Base-by-base conservation (phyloP, 2,329 filamentous ascomycete genomes). In the Ophiocordyceps robertsii region DNA sequence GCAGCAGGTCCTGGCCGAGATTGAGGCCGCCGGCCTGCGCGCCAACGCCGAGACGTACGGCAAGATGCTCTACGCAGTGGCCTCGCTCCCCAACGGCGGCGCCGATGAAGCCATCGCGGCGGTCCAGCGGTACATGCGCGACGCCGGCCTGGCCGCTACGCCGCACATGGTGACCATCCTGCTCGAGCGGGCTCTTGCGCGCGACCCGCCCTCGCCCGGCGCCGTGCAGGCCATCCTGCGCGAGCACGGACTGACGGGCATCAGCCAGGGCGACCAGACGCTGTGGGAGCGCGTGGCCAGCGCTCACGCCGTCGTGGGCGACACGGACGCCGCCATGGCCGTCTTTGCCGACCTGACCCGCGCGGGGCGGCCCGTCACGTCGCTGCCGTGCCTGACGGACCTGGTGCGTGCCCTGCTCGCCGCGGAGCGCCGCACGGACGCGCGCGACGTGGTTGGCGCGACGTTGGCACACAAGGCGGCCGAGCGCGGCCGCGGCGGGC, bases 111-210 rank as follows among this genome's bases (percentile, higher is more conserved):
- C 77, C 43, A 71, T 84, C 13, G 69, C 72, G 37, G 68, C 69
- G 2, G 68, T 90, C 8, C 67, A 87, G 37, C 60, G 65, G 1
- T 74, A 82, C 56, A 82, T 92, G 70, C 62, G 64, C 40, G 50
- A 53, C 6, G 62, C 67, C 21, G 70, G 71, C 17, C 53, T 81
- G 37, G 56, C 68, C 39, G 68, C 77, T 2, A 74, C 73, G 4
- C 60, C 75, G 1, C 73, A 86, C 51, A 83, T 87, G 53, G 84
- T 84, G 64, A 89, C 84, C 21, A 83, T 81, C 53, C 71, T 92
- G 17, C 65, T 84, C 38, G 73, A 80, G 38, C 69, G 82, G 55
- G 81, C 80, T 55, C 82, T 89, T 55, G 53, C 66, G 9, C 69
- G 68, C 40, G 47, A 62, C 1, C 75, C 76, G 2, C 77, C 80